phyloP scores from a whole-genome alignment of 2,329 filamentous ascomycete genomes.

The Didymellaceae sp. region DNA sequence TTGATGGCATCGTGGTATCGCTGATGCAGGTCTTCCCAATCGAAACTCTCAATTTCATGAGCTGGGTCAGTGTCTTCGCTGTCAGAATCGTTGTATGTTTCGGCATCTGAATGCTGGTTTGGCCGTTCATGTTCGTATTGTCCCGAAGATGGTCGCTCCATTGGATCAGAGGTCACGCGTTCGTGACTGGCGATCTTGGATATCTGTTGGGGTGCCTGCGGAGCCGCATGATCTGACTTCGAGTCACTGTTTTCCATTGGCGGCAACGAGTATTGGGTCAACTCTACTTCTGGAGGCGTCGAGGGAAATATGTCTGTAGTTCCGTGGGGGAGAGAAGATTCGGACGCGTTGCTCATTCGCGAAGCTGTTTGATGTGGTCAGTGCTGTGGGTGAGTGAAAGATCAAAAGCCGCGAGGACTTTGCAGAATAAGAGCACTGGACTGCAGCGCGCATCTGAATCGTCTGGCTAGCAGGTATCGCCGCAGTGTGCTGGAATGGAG shows the following conservation, averaged over 20 bases:
- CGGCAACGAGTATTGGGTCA: conserved; percentile 9
- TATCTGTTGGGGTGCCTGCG: conserved; percentile 15
- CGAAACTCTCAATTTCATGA: conserved; percentile 61
- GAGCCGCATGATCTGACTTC: conserved; percentile 22
- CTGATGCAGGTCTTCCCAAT: conserved; percentile 79
- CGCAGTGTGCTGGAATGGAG: background rate
- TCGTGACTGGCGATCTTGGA: conserved; percentile 6
- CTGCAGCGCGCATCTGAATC: background rate
- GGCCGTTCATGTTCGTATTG: conserved; percentile 24
- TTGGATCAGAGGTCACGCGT: conserved; percentile 29
- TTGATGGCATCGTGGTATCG: conserved; percentile 72
- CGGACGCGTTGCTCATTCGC: conserved; percentile 24
- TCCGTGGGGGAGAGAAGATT: conserved; percentile 31
- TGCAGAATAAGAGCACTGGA: conserved; percentile 7
- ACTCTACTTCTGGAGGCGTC: conserved; percentile 17
- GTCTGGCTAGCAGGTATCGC: background rate
- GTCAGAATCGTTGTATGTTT: background rate
- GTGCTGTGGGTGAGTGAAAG: conserved; percentile 32
- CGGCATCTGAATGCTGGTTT: conserved; percentile 17
- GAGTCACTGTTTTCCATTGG: conserved; percentile 25
- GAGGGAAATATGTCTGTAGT: conserved; percentile 20
- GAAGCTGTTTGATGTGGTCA: conserved; percentile 29
- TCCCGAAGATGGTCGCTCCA: conserved; percentile 37
- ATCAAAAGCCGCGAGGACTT: conserved; percentile 13
- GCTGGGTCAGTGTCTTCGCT: conserved; percentile 36